phyloP scores from a whole-genome alignment of 495 filamentous ascomycete species.

The Cercophora sp. region DNA sequence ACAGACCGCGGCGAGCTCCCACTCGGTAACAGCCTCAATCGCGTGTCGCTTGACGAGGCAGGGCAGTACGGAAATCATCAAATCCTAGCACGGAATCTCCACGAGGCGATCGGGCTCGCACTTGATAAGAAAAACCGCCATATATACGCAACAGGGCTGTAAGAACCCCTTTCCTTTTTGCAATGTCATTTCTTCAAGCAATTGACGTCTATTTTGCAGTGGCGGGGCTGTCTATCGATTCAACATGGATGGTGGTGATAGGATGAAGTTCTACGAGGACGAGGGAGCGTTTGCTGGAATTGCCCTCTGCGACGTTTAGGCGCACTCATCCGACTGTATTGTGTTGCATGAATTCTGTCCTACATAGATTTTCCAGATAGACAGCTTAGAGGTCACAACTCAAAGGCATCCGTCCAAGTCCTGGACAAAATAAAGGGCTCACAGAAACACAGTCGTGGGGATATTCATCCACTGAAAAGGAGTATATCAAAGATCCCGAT shows the following conservation, averaged over 20 bases:
- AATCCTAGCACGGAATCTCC: constrained; percentile 35
- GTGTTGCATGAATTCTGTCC: no score
- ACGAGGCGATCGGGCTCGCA: constrained; percentile 49
- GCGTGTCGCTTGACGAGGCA: constrained; percentile 15
- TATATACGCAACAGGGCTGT: constrained; percentile 45
- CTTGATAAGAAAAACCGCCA: constrained; percentile 33
- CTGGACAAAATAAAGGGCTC: no score
- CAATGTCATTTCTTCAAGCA: no score
- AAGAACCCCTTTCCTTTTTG: constrained; percentile 4
- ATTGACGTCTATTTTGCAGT: not conserved
- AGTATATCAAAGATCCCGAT: no score
- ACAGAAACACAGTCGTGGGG: no score
- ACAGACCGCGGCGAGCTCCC: constrained; percentile 53
- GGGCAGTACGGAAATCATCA: constrained; percentile 12
- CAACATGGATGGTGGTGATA: constrained; percentile 39
- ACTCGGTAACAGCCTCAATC: constrained; percentile 45
- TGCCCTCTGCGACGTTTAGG: constrained; percentile 17
- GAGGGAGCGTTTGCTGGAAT: constrained; percentile 26
- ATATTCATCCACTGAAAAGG: no score
- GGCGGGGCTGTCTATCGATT: constrained; percentile 45
- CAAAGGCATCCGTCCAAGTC: no score
- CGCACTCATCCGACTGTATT: no score
- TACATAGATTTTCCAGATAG: no score
- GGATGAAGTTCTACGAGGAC: constrained; percentile 29
- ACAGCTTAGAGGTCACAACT: no score